Base-by-base conservation (phyloP, 2,329 filamentous ascomycete genomes). In the Fusarium equiseti region DNA sequence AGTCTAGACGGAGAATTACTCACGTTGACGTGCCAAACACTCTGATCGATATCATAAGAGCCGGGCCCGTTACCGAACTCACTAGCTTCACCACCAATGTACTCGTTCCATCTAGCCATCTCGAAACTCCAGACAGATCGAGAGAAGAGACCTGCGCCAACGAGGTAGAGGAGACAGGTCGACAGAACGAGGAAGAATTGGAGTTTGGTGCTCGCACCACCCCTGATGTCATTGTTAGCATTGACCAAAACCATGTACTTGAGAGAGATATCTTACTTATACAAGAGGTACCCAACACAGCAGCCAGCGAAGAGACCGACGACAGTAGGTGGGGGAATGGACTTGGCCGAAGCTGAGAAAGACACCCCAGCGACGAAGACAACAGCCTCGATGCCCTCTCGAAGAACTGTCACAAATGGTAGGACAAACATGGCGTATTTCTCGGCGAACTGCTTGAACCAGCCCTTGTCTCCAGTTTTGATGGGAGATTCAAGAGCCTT, bases 341-440 rank as follows among this genome's bases (percentile, higher is more conserved):
- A 86, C 8, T 87, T 88, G 3, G 92, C 93, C 0, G 93, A 92
- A 6, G 92, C 84, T 1, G 90, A 88, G 58, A 97, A 89, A 5
- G 91, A 91, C 7, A 97, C 94, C 22, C 94, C 94, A 18, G 92
- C 93, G 56, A 97, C 89, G 79, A 97, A 97, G 26, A 97, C 88
- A 38, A 97, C 91, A 1, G 92, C 93, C 79, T 97, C 94, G 31
- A 97, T 87, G 5, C 94, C 94, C 79, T 97, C 94, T 38, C 94
- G 86, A 16, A 97, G 82, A n/a, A 96, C 91, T 0, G 94, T 97
- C 77, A 97, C 86, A 80, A 97, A 97, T 2, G 94, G 94, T 58
- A 97, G 83, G 48, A 93, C 80, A 78, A 97, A 96, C 91, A 97
- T 93, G 76, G 90, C 89, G 77, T 97, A 96, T 79, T 92, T 94